These are phyloP conservation scores for Kodamaea fukazawae DNA, from an alignment of 805 yeast species.

Conservation along the genomic window DNA sequence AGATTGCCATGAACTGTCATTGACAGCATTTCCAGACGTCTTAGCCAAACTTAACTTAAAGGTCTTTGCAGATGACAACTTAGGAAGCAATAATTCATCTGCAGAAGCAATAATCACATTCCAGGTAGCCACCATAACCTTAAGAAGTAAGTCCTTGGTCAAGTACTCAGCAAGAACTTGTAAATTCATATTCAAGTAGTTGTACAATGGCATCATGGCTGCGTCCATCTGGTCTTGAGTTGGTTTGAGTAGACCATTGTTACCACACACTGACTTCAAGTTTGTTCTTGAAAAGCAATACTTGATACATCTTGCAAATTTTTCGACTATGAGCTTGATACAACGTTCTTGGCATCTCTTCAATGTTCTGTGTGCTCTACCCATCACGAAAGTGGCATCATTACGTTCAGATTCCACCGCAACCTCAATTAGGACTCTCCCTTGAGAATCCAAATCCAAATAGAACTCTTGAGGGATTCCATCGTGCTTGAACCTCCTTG, in stretches of 20 bases:
- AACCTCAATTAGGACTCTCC: slow-evolving; percentile 61
- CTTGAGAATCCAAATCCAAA: slow-evolving; percentile 64
- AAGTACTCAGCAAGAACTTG: slow-evolving; percentile 59
- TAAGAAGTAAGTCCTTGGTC: slow-evolving; percentile 51
- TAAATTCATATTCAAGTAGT: slow-evolving; percentile 68
- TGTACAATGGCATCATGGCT: slow-evolving; percentile 70
- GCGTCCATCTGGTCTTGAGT: slow-evolving; percentile 52
- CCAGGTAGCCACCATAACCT: slow-evolving; percentile 82
- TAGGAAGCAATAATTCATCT: slow-evolving; percentile 72
- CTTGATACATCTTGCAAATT: slow-evolving; percentile 63
- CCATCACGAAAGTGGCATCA: slow-evolving; percentile 80
- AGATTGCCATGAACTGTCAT: slow-evolving; percentile 32
- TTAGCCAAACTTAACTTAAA: slow-evolving; percentile 27
- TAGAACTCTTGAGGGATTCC: slow-evolving; percentile 62
- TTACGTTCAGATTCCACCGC: slow-evolving; percentile 76
- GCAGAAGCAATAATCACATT: slow-evolving; percentile 63
- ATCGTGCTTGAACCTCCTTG: slow-evolving; percentile 59
- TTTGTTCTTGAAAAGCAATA: slow-evolving; percentile 57
- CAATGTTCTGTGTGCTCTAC: slow-evolving; percentile 67
- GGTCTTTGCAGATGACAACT: slow-evolving; percentile 48
- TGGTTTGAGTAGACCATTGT: slow-evolving; percentile 42
- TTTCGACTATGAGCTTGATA: slow-evolving; percentile 66
- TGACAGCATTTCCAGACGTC: slow-evolving; percentile 15
- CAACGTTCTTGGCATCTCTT: slow-evolving; percentile 64
- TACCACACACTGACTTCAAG: slow-evolving; percentile 54